These are phyloP conservation scores for Boletellus ananas DNA, from an alignment of 768 basidiomycete genomes.

Conservation along the genomic window DNA sequence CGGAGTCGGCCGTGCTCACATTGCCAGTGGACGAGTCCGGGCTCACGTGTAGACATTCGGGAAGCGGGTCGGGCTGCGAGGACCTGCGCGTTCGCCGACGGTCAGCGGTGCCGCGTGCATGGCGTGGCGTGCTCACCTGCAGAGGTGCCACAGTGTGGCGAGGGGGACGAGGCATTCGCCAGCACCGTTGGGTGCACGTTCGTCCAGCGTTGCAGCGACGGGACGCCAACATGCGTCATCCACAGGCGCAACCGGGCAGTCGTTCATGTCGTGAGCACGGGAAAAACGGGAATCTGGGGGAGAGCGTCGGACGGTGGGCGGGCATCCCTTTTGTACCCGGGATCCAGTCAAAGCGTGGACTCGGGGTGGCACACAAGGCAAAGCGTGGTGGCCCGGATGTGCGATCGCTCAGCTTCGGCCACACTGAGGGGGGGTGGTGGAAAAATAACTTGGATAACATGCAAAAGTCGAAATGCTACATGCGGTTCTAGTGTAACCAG, in stretches of 20 bases:
- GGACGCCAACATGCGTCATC: background rate
- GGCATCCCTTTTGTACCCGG: slow-evolving; percentile 8
- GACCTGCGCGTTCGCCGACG: background rate
- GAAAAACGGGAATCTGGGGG: background rate
- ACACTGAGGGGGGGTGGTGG: background rate
- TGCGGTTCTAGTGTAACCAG: slow-evolving; percentile 3
- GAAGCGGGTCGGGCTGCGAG: background rate
- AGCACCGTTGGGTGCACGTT: slow-evolving; percentile 52
- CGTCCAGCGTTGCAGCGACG: slow-evolving; percentile 32
- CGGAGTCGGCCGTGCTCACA: no score
- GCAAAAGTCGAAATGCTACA: slow-evolving; percentile 18
- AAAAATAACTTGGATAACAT: background rate
- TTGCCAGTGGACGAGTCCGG: no score
- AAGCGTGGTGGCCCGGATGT: no score
- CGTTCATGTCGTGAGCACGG: background rate
- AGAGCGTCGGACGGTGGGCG: background rate
- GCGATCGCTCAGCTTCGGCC: background rate
- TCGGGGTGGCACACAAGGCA: background rate
- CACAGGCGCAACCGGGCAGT: background rate
- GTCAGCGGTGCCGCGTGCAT: no score
- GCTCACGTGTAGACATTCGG: background rate
- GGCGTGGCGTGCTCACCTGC: slow-evolving; percentile 44
- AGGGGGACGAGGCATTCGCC: slow-evolving; percentile 64
- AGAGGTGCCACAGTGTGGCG: slow-evolving; percentile 70
- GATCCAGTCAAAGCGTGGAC: background rate